Evolutionary conservation across 2,329 filamentous ascomycete genomes (phyloP), one percentile per base, ranked within the genome.

Genomic region (Diaporthe sp.): DNA sequence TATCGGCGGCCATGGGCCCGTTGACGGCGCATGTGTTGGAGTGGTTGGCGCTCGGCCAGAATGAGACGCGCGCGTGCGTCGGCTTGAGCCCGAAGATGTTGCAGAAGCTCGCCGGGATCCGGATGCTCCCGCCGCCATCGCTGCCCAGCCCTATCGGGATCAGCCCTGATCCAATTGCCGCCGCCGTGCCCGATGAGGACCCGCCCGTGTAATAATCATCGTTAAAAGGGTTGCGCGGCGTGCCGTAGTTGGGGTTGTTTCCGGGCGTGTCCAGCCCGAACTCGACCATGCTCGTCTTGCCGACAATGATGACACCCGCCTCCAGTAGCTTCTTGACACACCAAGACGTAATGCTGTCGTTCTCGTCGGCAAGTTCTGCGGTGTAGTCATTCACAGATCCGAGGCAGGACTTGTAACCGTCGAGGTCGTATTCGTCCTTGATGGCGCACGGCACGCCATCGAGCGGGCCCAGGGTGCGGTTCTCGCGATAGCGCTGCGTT

Each of bases 241-340:
- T 96, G 59, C 94, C 94, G 77, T 89, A 89, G 71, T 88, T 90
- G 5, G 91, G 90, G 78, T 96, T 95, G 83, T 94, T 94, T 79
- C 94, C 94, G 3, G 92, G 93, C 0, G 93, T 94, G 78, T 94
- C 92, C 75, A 93, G 87, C 4, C 93, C 94, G 70, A 94, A 87
- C 81, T 96, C 94, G 80, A 95, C 93, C 93, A 96, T 95, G 13
- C 88, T 92, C 1, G 90, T 87, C 83, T 94, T 95, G 19, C 93
- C 94, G 9, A 95, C 84, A 30, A 94, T 85, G 19, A 96, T 85
- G 2, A 90, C 93, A 2, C 94, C 94, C 0, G 92, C 91, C 72
- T 94, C 91, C 79, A 93, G 87, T 79, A 93, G 89, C 81, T 92
- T 91, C 80, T 88, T 86, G 12, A 95, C 91, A 79, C 91, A 93